phyloP scores from a whole-genome alignment of 2,329 filamentous ascomycete genomes.

The Talaromyces islandicus region DNA sequence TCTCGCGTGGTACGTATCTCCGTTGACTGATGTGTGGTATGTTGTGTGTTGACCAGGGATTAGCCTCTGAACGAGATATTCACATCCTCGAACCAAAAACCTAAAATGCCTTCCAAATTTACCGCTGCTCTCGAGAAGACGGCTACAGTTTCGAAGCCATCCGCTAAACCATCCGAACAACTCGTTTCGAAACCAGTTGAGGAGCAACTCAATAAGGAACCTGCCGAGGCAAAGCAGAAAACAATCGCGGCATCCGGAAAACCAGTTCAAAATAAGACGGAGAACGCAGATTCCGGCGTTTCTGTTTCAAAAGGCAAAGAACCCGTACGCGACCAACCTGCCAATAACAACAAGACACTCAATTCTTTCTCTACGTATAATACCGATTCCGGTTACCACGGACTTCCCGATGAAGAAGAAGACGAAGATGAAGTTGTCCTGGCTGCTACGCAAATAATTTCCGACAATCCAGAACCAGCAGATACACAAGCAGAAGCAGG shows the following conservation, averaged over 20 bases:
- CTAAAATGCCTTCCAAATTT: slow-evolving; percentile 26
- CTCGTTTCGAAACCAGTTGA: not conserved
- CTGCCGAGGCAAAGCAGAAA: not conserved
- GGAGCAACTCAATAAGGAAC: not conserved
- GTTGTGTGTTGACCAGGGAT: slow-evolving; percentile 12
- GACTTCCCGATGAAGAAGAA: slow-evolving; percentile 27
- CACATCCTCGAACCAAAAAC: slow-evolving; percentile 32
- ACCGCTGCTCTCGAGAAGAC: slow-evolving; percentile 30
- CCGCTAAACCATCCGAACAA: not conserved
- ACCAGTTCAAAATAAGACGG: not conserved
- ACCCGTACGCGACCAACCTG: slow-evolving; percentile 5
- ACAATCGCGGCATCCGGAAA: not conserved
- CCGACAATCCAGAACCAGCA: slow-evolving; percentile 13
- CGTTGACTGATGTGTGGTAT: not conserved
- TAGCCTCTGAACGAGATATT: slow-evolving; percentile 46
- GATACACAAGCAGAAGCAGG: slow-evolving; percentile 13
- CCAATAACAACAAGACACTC: slow-evolving; percentile 21
- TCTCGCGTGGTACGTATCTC: slow-evolving; percentile 36
- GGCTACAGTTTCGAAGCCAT: slow-evolving; percentile 13
- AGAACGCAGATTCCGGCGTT: not conserved
- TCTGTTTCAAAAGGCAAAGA: slow-evolving; percentile 8
- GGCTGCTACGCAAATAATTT: slow-evolving; percentile 21
- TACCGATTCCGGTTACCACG: slow-evolving; percentile 45
- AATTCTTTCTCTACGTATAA: slow-evolving; percentile 37
- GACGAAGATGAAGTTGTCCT: slow-evolving; percentile 33